Conservation (phyloP, 2,329 filamentous ascomycete species). For the Fusarium sulawesiense region DNA sequence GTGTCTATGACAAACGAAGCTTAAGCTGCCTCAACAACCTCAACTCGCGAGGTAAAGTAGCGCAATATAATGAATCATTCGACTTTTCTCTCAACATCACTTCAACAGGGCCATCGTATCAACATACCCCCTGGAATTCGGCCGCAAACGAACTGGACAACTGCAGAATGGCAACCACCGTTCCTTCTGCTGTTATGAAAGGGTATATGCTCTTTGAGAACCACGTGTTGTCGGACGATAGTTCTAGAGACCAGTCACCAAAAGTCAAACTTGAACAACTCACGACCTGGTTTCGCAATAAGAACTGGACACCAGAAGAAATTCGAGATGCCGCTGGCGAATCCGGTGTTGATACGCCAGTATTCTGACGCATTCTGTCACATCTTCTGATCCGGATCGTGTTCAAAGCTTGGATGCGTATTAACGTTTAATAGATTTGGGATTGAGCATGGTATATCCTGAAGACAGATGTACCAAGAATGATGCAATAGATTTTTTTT, state of each 20-base stretch:
- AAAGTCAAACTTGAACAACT: neutral
- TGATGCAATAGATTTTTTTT: neutral
- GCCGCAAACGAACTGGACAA: neutral
- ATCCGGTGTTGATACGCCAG: neutral
- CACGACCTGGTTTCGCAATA: neutral
- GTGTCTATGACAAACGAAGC: neutral
- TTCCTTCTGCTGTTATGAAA: constrained; percentile 16
- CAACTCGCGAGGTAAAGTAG: neutral
- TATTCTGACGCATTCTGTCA: neutral
- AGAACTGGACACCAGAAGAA: neutral
- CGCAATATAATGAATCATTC: neutral
- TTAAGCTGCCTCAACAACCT: neutral
- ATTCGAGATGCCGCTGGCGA: neutral
- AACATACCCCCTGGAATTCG: too few species aligned
- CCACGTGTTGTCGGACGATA: neutral
- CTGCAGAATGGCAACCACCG: neutral
- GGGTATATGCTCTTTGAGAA: constrained; percentile 2
- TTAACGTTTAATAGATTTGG: neutral
- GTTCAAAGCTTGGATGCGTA: neutral
- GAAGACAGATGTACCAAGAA: neutral
- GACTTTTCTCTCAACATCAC: neutral
- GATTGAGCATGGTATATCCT: neutral
- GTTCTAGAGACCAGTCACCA: neutral
- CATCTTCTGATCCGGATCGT: too few species aligned
- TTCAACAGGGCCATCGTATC: neutral